These are phyloP conservation scores for Auricularia sp. DNA, from an alignment of 768 basidiomycete genomes.

Conservation along the genomic window DNA sequence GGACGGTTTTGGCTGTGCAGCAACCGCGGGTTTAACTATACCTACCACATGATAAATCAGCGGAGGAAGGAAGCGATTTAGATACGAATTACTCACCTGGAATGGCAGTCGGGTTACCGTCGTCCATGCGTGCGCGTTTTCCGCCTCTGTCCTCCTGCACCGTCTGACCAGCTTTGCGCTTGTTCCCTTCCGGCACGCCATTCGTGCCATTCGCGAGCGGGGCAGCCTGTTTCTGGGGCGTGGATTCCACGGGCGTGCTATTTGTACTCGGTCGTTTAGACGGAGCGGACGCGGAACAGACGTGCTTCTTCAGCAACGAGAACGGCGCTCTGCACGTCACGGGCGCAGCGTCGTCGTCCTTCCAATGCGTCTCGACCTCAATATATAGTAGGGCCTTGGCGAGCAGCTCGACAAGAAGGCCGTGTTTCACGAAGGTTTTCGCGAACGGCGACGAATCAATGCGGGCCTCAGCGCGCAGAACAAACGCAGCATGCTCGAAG, in stretches of 20 bases:
- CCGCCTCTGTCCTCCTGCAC: background rate
- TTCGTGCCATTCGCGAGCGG: background rate
- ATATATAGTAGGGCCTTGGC: constrained; percentile 70
- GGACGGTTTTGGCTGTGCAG: background rate
- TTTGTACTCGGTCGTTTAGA: background rate
- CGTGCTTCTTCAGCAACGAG: constrained; percentile 65
- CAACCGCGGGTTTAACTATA: no score
- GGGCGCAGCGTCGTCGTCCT: constrained; percentile 44
- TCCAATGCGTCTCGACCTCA: constrained; percentile 82
- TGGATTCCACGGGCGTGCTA: background rate
- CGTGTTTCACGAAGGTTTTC: constrained; percentile 69
- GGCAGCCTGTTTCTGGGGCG: background rate
- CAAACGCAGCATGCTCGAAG: constrained; percentile 73
- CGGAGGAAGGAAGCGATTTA: background rate
- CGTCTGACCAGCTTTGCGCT: background rate
- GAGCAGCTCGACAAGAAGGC: constrained; percentile 72
- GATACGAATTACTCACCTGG: background rate
- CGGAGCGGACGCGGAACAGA: constrained; percentile 36
- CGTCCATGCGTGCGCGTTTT: background rate
- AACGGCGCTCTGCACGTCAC: constrained; percentile 61
- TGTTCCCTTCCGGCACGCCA: background rate
- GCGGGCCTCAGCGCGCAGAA: constrained; percentile 63
- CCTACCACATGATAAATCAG: background rate
- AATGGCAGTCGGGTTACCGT: background rate
- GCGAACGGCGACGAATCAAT: constrained; percentile 52